phyloP scores from a whole-genome alignment of 1,284 basidiomycete species.

The Apiotrichum laibachii region DNA sequence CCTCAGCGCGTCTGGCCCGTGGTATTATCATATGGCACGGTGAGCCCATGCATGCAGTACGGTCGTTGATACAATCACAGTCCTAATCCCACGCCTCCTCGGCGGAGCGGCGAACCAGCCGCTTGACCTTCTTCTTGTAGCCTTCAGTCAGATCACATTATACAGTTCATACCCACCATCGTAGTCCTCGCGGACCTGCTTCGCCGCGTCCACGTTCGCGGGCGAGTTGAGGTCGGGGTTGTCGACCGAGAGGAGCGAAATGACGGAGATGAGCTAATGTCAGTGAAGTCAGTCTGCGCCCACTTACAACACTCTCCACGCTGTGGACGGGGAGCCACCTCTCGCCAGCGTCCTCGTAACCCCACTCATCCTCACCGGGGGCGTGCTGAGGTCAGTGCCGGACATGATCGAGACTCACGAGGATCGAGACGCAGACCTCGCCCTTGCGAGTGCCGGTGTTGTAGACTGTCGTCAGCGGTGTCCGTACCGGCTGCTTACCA shows the following conservation, averaged over 20 bases:
- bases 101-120: conserved; percentile 75
- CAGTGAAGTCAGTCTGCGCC: neutral
- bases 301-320: conserved; percentile 90
- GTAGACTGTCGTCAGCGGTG: conserved; percentile 65
- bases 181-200: conserved; percentile 75
- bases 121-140: conserved; percentile 91
- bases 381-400: conserved; percentile 61
- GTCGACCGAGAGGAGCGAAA: conserved; percentile 89
- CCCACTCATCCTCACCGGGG: conserved; percentile 95
- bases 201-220: conserved; percentile 95
- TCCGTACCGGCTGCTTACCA: conserved; percentile 59
- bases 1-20: neutral
- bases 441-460: conserved; percentile 85
- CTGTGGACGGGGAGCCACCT: conserved; percentile 97
- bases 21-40: conserved; percentile 3
- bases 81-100: conserved; percentile 75
- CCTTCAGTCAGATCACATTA: conserved; percentile 45
- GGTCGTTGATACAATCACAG: conserved; percentile 1
- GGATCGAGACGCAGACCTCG: conserved; percentile 90
- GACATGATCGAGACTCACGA: conserved; percentile 59
- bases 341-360: conserved; percentile 96
- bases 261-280: conserved; percentile 87
- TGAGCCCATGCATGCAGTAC: conserved; percentile 3
- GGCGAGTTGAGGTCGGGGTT: conserved; percentile 91
- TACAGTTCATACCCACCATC: conserved; percentile 56